Percentiles rank a stretch among this genome's conserved stretches.
Conservation (phyloP, 1,139 yeast genomes). For the Yamadazyma sp. region DNA sequence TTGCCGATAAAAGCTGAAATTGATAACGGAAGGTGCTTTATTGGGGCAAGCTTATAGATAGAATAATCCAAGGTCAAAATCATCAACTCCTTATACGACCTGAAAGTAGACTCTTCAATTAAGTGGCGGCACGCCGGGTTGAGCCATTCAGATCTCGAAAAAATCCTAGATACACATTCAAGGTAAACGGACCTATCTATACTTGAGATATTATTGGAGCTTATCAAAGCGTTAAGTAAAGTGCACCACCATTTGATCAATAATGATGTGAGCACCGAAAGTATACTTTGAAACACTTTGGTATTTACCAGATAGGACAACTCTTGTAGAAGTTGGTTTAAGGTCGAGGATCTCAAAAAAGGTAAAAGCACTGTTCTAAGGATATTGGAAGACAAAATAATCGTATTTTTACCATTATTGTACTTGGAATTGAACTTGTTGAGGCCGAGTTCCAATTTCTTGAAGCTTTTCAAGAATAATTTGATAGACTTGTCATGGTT, state of each 20-base stretch:
- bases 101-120: conserved; percentile 16
- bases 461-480: conserved; percentile 36
- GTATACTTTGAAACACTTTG: conserved; percentile 32
- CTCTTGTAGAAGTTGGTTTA: conserved; percentile 23
- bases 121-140: conserved; percentile 19
- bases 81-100: conserved; percentile 35
- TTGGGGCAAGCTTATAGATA: conserved; percentile 47
- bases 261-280: conserved; percentile 37
- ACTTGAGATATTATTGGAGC: conserved; percentile 23
- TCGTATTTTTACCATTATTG: conserved; percentile 37
- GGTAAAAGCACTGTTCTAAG: conserved; percentile 68
- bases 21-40: conserved; percentile 58
- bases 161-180: conserved; percentile 69
- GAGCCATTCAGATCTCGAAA: conserved; percentile 67
- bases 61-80: conserved; percentile 58
- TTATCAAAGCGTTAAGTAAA: conserved; percentile 43
- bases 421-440: conserved; percentile 52
- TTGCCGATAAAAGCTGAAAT: conserved; percentile 79
- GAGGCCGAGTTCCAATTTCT: conserved; percentile 45
- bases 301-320: conserved; percentile 9
- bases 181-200: conserved; percentile 68
- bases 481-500: conserved; percentile 28
- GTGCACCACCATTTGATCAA: conserved; percentile 69
- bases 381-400: conserved; percentile 62
- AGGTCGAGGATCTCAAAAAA: conserved; percentile 47